Evolutionary conservation across 208 protist genomes (phyloP).

Genomic region (Leptomonas pyrrhocoris): DNA sequence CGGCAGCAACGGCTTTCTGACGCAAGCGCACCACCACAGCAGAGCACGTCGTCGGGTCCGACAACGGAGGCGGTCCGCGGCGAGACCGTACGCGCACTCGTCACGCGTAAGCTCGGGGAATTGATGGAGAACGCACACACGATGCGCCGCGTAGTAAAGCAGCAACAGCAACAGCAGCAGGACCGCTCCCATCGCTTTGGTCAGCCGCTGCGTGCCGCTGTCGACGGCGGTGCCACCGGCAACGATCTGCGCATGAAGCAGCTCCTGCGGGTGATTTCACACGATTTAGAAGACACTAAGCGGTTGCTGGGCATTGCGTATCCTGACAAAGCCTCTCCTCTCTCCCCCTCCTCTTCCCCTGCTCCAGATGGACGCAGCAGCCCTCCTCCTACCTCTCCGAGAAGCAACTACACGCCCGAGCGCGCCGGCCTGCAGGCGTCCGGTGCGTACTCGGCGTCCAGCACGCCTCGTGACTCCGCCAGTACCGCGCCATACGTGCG

Average conservation of each 20-base stretch:
- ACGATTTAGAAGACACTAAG: slow-evolving; percentile 51
- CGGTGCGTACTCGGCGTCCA: neutral
- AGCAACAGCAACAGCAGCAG: slow-evolving; percentile 27
- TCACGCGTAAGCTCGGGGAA: slow-evolving; percentile 40
- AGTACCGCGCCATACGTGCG: slow-evolving; percentile 39
- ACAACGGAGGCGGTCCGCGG: slow-evolving; percentile 10
- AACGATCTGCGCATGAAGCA: slow-evolving; percentile 38
- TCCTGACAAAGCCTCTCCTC: slow-evolving; percentile 14
- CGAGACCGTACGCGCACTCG: slow-evolving; percentile 21
- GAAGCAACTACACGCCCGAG: slow-evolving; percentile 9
- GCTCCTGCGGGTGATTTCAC: slow-evolving; percentile 33
- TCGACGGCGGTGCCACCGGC: neutral
- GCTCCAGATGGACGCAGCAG: neutral
- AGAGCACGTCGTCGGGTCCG: neutral
- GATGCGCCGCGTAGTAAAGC: slow-evolving; percentile 30
- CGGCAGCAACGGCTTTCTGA: neutral
- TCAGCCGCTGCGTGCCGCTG: neutral
- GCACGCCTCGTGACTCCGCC: slow-evolving; percentile 25
- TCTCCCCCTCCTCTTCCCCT: neutral
- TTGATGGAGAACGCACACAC: slow-evolving; percentile 39
- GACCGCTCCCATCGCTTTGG: slow-evolving; percentile 2
- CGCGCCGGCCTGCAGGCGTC: neutral
- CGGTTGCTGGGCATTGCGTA: slow-evolving; percentile 51
- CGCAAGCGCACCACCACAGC: neutral
- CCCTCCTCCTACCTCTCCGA: neutral